A percentile compares a stretch with the other conserved stretches of the same genome.
Evolutionary conservation across 2,329 filamentous ascomycete species (phyloP).

Genomic region (Arthroderma uncinatum): DNA sequence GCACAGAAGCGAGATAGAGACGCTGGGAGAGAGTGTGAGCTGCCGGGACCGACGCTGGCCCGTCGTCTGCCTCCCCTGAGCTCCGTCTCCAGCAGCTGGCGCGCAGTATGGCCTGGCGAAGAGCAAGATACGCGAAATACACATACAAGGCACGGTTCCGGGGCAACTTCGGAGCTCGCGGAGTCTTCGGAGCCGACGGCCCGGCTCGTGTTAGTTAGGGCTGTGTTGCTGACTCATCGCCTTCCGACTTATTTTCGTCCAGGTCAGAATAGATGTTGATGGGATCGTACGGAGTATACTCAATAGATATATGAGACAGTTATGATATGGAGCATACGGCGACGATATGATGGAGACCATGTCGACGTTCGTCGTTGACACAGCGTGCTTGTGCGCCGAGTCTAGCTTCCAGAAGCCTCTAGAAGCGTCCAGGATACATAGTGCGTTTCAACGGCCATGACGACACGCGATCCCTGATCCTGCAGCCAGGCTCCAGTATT

Average conservation of each 20-base stretch:
- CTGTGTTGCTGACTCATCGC: background rate
- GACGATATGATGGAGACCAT: too few species aligned
- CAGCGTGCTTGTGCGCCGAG: too few species aligned
- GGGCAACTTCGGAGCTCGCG: background rate
- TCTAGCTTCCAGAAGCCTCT: too few species aligned
- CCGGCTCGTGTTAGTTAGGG: background rate
- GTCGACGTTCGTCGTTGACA: too few species aligned
- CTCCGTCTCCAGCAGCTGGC: background rate
- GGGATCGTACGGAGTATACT: too few species aligned
- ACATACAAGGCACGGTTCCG: background rate
- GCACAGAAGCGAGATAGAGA: background rate
- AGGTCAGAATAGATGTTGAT: too few species aligned
- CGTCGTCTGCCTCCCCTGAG: background rate
- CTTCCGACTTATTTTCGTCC: slow-evolving; percentile 5
- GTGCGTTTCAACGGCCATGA: too few species aligned
- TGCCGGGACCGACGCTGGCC: background rate
- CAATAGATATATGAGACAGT: too few species aligned
- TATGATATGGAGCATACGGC: too few species aligned
- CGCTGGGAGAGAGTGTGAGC: background rate
- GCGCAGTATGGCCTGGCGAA: background rate
- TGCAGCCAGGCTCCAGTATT: too few species aligned
- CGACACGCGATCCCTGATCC: too few species aligned
- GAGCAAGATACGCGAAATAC: background rate
- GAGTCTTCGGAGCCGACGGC: background rate
- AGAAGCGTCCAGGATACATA: too few species aligned